Conservation (phyloP, 495 filamentous ascomycete species). For the Daldinia vernicosa region DNA sequence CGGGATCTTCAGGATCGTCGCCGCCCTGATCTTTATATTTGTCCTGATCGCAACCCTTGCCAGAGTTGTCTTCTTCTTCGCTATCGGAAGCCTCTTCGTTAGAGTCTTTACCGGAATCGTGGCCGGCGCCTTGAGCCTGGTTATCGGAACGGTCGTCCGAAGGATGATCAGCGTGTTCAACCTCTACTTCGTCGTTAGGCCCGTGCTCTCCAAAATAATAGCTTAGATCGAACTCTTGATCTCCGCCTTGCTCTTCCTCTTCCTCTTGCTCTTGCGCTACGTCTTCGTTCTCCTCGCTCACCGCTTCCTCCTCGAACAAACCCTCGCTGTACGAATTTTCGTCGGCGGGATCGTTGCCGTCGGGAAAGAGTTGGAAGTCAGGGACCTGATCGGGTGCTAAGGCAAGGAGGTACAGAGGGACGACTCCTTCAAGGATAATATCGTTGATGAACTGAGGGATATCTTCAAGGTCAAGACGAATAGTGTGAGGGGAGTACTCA, state of each 20-base stretch:
- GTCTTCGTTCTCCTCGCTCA: background rate
- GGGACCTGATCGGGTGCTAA: background rate
- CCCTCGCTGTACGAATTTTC: background rate
- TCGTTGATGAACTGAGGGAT: background rate
- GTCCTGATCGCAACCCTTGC: no score
- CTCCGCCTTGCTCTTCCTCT: no score
- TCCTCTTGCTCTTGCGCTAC: no score
- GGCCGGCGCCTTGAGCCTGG: no score
- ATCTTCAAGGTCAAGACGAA: background rate
- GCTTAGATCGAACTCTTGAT: background rate
- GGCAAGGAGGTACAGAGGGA: background rate
- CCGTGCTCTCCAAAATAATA: background rate
- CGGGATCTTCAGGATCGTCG: background rate
- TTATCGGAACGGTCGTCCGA: no score
- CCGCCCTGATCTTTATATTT: no score
- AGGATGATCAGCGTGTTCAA: background rate
- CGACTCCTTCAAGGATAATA: background rate
- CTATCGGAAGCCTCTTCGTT: no score
- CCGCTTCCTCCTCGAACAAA: background rate
- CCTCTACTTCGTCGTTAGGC: background rate
- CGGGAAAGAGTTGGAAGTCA: background rate
- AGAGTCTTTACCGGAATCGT: background rate
- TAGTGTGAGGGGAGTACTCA: background rate
- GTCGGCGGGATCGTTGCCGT: background rate
- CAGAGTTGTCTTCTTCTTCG: no score